Evolutionary conservation across 2,329 filamentous ascomycete genomes (phyloP), one percentile per base, ranked within the genome.

Genomic region (Fusarium sp.): DNA sequence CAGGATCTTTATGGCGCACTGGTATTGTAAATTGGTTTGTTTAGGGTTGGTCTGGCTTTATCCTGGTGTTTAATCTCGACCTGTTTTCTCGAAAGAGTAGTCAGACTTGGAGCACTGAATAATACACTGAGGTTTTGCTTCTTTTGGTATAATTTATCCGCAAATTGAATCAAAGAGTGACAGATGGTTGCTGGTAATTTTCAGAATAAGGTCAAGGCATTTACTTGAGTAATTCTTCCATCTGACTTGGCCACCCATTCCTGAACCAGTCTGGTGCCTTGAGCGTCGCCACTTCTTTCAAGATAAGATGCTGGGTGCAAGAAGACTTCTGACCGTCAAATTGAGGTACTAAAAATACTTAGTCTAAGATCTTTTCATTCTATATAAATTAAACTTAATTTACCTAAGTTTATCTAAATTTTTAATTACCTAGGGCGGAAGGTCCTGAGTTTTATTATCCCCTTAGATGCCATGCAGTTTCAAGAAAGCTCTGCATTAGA

Each of bases 101-200:
- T n/a, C 11, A 32, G 22, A 51, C 11, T 51, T 32, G 11, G 3
- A 13, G 8, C 15, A 13, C 11, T 32, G 0, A 13, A 6, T 8
- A 14, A 51, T 18, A 32, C 1, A n/a, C 11, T 13, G 14, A 12
- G 5, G 6, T 18, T n/a, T 9, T 18, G 14, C 15, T 18, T 28
- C 2, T 7, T 13, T n/a, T 30, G 0, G 3, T 7, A 18, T 8
- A 7, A 10, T 14, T 13, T 3, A 32, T 32, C 8, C 0, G 1
- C 3, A 8, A 32, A 5, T n/a, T 0, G 3, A 18, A 10, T 9
- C 14, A 7, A 13, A 18, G 8, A 10, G 15, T 17, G 8, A 35
- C 8, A 17, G 15, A 8, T 17, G 10, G 3, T 30, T 30, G 28
- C 10, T 1, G 10, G 28, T 30, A 30, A 28, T 28, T 28, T 28